Conservation (phyloP, 225 moss, liverwort and hornwort genomes). For the Marchantia polymorpha region DNA sequence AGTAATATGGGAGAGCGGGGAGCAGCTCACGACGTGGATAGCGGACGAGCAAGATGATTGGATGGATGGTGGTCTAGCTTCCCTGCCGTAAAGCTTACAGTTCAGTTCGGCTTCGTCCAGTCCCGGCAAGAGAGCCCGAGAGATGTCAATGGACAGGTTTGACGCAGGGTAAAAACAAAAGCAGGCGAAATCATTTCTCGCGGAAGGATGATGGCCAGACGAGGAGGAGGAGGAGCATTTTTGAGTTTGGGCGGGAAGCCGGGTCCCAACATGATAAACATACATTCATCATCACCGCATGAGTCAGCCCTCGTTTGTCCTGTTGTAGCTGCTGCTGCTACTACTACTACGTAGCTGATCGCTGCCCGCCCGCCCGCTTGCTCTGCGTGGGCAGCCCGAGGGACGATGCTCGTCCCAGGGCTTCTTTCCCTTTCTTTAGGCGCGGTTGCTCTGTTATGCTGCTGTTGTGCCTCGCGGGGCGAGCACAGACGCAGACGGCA, state of each 20-base stretch:
- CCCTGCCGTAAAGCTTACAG: background rate
- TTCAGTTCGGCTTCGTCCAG: background rate
- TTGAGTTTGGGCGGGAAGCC: conserved; percentile 15
- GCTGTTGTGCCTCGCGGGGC: background rate
- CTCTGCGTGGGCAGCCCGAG: background rate
- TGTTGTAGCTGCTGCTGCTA: background rate
- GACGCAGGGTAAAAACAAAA: background rate
- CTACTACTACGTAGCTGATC: background rate
- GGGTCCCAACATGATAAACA: conserved; percentile 8
- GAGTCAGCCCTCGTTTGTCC: conserved; percentile 10
- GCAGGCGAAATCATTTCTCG: background rate
- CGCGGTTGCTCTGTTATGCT: background rate
- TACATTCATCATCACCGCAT: background rate
- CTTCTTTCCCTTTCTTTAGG: background rate
- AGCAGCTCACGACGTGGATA: conserved; percentile 13
- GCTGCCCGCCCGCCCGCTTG: background rate
- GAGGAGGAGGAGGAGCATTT: background rate
- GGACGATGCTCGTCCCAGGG: background rate
- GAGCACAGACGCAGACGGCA: background rate
- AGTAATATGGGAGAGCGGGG: background rate
- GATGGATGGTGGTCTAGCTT: background rate
- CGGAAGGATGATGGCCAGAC: background rate
- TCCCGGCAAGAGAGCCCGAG: background rate
- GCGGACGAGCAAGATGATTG: background rate
- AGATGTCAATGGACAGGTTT: background rate